Conservation (phyloP, 768 basidiomycete species). For the Suillus brevipes region DNA sequence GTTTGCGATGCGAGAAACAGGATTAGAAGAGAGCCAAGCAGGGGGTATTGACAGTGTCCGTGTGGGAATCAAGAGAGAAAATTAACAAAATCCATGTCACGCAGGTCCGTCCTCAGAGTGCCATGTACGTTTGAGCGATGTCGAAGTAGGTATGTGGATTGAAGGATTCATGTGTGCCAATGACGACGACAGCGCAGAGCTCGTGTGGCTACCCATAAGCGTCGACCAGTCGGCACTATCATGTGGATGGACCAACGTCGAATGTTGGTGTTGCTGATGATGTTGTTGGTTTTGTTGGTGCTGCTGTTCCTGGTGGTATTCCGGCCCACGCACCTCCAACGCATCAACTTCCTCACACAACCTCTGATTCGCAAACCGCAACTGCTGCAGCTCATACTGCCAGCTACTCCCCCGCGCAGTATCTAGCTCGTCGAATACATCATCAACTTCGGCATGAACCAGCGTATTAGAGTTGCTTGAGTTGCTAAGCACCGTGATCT, state of each 20-base stretch:
- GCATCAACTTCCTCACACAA: slow-evolving; percentile 56
- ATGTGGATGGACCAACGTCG: slow-evolving; percentile 5
- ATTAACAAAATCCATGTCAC: neutral
- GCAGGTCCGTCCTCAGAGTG: slow-evolving; percentile 20
- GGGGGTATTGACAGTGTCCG: neutral
- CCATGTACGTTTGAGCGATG: slow-evolving; percentile 30
- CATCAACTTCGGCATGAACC: slow-evolving; percentile 24
- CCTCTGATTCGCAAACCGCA: slow-evolving; percentile 69
- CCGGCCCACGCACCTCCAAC: slow-evolving; percentile 32
- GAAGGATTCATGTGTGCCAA: slow-evolving; percentile 22
- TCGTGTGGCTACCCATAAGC: slow-evolving; percentile 2
- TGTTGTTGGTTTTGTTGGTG: slow-evolving; percentile 1
- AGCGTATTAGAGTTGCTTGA: slow-evolving; percentile 7
- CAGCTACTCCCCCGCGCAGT: slow-evolving; percentile 72
- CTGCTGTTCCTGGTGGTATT: neutral
- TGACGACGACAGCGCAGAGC: slow-evolving; percentile 30
- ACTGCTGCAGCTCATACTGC: slow-evolving; percentile 91
- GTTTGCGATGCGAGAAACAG: slow-evolving; percentile 1
- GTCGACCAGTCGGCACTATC: neutral
- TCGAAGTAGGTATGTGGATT: slow-evolving; percentile 11
- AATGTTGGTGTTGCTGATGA: slow-evolving; percentile 10
- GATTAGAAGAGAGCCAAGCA: neutral
- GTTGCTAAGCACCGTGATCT: slow-evolving; percentile 24
- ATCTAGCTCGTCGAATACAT: slow-evolving; percentile 77
- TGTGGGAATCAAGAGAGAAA: slow-evolving; percentile 1